Percentiles rank a stretch among this genome's conserved stretches.
Conservation (phyloP, 2,329 filamentous ascomycete species). For the Lojkania enalia region DNA sequence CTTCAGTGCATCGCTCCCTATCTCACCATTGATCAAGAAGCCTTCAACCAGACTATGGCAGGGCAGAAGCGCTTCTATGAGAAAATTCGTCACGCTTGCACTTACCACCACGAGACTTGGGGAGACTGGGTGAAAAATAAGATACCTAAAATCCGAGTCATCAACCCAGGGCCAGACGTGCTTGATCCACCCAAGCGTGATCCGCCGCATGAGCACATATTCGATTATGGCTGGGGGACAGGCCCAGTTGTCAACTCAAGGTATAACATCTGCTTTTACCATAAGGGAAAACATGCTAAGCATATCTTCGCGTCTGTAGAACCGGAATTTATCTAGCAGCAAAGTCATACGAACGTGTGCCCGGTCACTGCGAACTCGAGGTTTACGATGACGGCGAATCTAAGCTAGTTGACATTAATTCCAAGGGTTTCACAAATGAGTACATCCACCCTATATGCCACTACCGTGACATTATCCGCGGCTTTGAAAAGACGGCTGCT, state of each 20-base stretch:
- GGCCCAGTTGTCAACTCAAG: slow-evolving; percentile 48
- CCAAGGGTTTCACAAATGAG: slow-evolving; percentile 51
- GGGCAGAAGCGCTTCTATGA: slow-evolving; percentile 44
- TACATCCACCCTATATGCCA: slow-evolving; percentile 53
- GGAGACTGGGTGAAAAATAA: slow-evolving; percentile 18
- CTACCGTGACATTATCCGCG: slow-evolving; percentile 30
- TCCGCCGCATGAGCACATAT: slow-evolving; percentile 42
- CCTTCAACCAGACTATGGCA: slow-evolving; percentile 46
- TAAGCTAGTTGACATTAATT: slow-evolving; percentile 41
- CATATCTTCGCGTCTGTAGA: too few relatives aligned
- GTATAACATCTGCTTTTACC: too few relatives aligned
- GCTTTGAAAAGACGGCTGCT: slow-evolving; percentile 27
- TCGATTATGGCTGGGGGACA: slow-evolving; percentile 52
- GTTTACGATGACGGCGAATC: slow-evolving; percentile 38
- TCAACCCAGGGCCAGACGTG: slow-evolving; percentile 22
- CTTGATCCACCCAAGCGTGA: slow-evolving; percentile 25
- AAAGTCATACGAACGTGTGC: slow-evolving; percentile 48
- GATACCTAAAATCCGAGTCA: slow-evolving; percentile 25
- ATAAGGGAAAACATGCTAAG: too few relatives aligned
- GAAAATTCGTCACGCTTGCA: slow-evolving; percentile 33
- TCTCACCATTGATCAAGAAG: slow-evolving; percentile 50
- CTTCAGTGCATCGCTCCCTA: slow-evolving; percentile 54
- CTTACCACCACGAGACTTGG: slow-evolving; percentile 30
- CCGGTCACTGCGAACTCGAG: slow-evolving; percentile 49
- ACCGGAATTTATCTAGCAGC: slow-evolving; percentile 48